Evolutionary conservation across 208 protist genomes (phyloP), one percentile per base, ranked within the genome.

Genomic region (Acanthamoeba castellanii): DNA sequence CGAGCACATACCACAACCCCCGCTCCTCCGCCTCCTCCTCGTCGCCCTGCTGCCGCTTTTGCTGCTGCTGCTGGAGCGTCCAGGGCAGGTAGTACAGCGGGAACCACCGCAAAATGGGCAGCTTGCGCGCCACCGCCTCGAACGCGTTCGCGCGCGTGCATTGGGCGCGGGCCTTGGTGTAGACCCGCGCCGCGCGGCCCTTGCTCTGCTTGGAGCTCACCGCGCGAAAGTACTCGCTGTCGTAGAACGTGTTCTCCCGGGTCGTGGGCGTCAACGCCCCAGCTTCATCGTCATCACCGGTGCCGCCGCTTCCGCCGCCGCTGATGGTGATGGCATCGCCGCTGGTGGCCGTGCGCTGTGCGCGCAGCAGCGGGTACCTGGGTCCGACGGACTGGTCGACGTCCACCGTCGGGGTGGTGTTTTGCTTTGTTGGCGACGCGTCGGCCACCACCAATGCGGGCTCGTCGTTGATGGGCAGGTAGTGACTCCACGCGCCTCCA

Each of bases 41-140:
- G 32, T 8, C 20, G 9, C 4, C 20, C 14, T n/a, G 11, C 7
- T 52, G 70, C 37, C 20, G 0, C 30, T 50, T 25, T 4, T 8
- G 74, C n/a, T 27, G 37, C 14, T 25, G 6, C n/a, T 22, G 6
- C n/a, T 22, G 8, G 27, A 34, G 64, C 66, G 30, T 42, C 66
- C 30, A 37, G 2, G 66, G 66, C 30, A 82, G 42, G 74, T 82
- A 82, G 37, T 18, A 82, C 7, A 14, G 45, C 20, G 74, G 74
- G 45, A 82, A 82, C 74, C 74, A 82, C 16, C 42, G 74, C 34
- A 82, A 9, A 18, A 82, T 82, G 74, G 74, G 74, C 74, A 82
- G 32, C 37, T 55, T 55, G 74, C 22, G 74, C 11, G 22, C 7
- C 18, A 82, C 3, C 1, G 3, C 34, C 0, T 82, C 74, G 37